Evolutionary conservation across 2,329 filamentous ascomycete species (phyloP).

Genomic region (Ceratocystis diversiconidia): DNA sequence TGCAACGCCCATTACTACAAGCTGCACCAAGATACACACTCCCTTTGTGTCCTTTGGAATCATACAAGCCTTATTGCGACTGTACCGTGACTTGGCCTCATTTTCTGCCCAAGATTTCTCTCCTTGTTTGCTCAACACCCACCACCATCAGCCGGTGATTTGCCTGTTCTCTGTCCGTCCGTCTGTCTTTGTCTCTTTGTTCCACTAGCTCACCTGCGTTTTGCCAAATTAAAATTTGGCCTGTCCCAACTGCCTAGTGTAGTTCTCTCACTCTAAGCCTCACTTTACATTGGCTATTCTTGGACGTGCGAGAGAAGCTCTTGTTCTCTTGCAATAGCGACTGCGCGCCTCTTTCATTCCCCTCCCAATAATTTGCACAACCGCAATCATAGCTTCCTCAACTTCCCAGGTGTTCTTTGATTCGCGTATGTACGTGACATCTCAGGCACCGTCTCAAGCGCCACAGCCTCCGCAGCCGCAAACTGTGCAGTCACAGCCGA

Average conservation of each 20-base stretch:
- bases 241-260: neutral
- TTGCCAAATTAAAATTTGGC: neutral
- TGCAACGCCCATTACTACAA: neutral
- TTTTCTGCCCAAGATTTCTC: neutral
- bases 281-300: neutral
- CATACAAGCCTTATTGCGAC: neutral
- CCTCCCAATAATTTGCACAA: constrained; percentile 20
- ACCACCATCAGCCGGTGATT: neutral
- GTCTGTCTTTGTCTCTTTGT: neutral
- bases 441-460: constrained; percentile 14
- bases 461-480: constrained; percentile 8
- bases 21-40: neutral
- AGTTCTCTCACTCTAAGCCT: neutral
- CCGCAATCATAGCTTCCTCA: constrained; percentile 21
- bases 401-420: constrained; percentile 15
- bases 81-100: neutral
- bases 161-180: neutral
- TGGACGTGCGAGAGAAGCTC: constrained; percentile 1
- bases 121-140: neutral
- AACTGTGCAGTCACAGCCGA: constrained; percentile 2
- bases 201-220: neutral
- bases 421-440: constrained; percentile 17
- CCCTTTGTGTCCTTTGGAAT: neutral
- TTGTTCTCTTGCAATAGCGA: constrained; percentile 18
- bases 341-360: constrained; percentile 15